These are phyloP conservation scores for Thymus mandschuricus DNA, from an alignment of 257 asterid genomes.

Conservation along the genomic window DNA sequence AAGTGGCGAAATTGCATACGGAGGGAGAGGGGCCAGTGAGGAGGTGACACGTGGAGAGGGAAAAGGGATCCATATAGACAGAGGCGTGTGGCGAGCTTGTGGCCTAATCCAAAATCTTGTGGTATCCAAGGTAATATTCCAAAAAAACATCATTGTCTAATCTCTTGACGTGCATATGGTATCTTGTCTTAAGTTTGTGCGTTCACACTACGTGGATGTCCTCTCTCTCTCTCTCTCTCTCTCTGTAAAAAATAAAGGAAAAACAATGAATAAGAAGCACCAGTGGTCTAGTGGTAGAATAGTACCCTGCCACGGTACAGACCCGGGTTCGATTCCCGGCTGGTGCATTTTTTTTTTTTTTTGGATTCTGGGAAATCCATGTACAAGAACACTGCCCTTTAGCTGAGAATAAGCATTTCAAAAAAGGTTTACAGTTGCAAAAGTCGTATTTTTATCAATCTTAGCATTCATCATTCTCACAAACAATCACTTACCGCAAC, in stretches of 20 bases:
- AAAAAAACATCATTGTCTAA: slow-evolving; percentile 16
- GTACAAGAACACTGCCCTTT: too few relatives aligned
- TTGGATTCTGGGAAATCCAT: too few relatives aligned
- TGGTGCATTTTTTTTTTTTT: slow-evolving; percentile 53
- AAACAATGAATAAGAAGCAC: background rate
- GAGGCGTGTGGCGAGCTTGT: slow-evolving; percentile 48
- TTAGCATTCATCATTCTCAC: slow-evolving; percentile 8
- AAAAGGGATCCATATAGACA: slow-evolving; percentile 39
- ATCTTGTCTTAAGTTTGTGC: slow-evolving; percentile 12
- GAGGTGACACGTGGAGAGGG: slow-evolving; percentile 20
- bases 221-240: background rate
- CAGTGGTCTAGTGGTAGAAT: slow-evolving; percentile 30
- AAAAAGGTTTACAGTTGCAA: background rate
- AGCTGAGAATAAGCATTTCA: too few relatives aligned
- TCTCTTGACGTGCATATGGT: slow-evolving; percentile 2
- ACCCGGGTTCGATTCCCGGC: slow-evolving; percentile 99
- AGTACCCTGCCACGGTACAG: slow-evolving; percentile 99
- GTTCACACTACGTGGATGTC: slow-evolving; percentile 44
- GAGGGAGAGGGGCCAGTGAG: slow-evolving; percentile 6
- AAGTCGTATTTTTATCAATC: background rate
- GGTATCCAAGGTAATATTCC: slow-evolving; percentile 34
- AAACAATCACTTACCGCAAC: slow-evolving; percentile 26
- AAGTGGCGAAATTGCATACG: slow-evolving; percentile 25
- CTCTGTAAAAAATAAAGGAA: too few relatives aligned
- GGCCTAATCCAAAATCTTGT: slow-evolving; percentile 34